These are phyloP conservation scores for Phytophthora meadii DNA, from an alignment of 352 stramenopile species.

Conservation along the genomic window DNA sequence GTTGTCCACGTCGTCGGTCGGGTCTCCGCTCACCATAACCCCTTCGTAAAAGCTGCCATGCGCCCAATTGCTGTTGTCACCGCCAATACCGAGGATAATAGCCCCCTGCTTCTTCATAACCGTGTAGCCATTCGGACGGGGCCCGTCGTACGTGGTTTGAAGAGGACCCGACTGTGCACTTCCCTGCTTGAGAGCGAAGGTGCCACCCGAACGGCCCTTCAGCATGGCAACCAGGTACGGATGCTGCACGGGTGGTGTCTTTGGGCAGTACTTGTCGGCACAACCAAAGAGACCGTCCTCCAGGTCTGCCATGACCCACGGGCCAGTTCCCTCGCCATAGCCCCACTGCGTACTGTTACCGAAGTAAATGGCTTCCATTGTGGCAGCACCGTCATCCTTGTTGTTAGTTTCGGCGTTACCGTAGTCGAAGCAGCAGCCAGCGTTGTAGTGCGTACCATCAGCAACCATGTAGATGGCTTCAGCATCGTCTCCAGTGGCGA, in stretches of 20 bases:
- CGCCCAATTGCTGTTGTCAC: constrained; percentile 30
- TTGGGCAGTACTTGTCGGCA: constrained; percentile 18
- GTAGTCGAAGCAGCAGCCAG: constrained; percentile 32
- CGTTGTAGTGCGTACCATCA: constrained; percentile 27
- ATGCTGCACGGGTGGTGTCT: constrained; percentile 14
- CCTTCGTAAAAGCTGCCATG: constrained; percentile 29
- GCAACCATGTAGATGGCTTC: constrained; percentile 35
- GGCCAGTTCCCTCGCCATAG: constrained; percentile 22
- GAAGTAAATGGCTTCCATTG: constrained; percentile 32
- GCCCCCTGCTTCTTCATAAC: constrained; percentile 36
- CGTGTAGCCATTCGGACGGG: constrained; percentile 26
- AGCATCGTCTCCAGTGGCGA: constrained; percentile 22
- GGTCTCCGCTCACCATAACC: constrained; percentile 24
- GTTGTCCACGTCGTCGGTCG: constrained; percentile 19
- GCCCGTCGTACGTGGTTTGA: constrained; percentile 30
- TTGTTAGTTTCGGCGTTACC: constrained; percentile 30
- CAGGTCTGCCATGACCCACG: constrained; percentile 33
- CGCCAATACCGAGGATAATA: constrained; percentile 29
- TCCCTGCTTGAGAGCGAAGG: constrained; percentile 30
- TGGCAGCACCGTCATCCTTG: constrained; percentile 26
- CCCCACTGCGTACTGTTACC: constrained; percentile 25
- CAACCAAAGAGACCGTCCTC: constrained; percentile 33
- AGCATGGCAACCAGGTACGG: constrained; percentile 29
- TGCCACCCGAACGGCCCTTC: constrained; percentile 27
- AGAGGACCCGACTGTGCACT: constrained; percentile 19